Conservation (phyloP, 192 early-diverging fungal species). For the Coemansia furcata region DNA sequence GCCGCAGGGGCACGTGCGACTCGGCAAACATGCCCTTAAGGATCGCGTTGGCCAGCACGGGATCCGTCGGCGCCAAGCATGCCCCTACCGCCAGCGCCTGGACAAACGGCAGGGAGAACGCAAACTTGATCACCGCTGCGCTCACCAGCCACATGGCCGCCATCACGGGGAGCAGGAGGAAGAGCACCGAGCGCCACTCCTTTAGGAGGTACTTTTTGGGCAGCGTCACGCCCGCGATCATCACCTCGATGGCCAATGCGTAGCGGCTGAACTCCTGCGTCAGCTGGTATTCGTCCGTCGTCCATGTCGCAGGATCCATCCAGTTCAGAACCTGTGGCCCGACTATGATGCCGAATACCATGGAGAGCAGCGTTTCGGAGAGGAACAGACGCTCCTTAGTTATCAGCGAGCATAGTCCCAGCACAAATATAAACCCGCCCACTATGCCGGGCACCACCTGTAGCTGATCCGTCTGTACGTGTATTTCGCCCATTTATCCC, state of each 20-base stretch:
- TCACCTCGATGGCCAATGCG: slow-evolving; percentile 80
- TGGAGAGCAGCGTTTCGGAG: slow-evolving; percentile 79
- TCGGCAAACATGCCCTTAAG: slow-evolving; percentile 94
- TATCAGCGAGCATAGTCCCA: slow-evolving; percentile 64
- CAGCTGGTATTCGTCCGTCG: slow-evolving; percentile 51
- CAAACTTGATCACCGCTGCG: slow-evolving; percentile 63
- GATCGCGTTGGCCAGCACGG: slow-evolving; percentile 90
- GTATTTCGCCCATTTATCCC: slow-evolving; percentile 33
- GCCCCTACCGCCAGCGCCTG: slow-evolving; percentile 77
- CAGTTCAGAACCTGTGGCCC: slow-evolving; percentile 72
- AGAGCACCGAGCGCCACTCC: slow-evolving; percentile 62
- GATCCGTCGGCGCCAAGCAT: slow-evolving; percentile 90
- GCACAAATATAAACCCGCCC: slow-evolving; percentile 70
- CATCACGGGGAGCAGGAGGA: slow-evolving; percentile 81
- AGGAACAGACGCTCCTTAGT: slow-evolving; percentile 70
- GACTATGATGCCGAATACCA: slow-evolving; percentile 79
- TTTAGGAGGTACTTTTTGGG: slow-evolving; percentile 74
- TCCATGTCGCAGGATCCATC: slow-evolving; percentile 65
- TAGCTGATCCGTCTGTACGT: slow-evolving; percentile 25
- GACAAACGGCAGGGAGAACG: slow-evolving; percentile 55
- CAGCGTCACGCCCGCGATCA: slow-evolving; percentile 80
- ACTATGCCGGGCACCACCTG: slow-evolving; percentile 55
- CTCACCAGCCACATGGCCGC: slow-evolving; percentile 74
- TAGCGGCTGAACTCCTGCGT: slow-evolving; percentile 73
- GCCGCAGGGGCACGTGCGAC: slow-evolving; percentile 73